A percentile compares a stretch with the other conserved stretches of the same genome.
These are phyloP conservation scores for Pinus tabuliformis DNA, from an alignment of 75 land plant species.

Conservation along the genomic window DNA sequence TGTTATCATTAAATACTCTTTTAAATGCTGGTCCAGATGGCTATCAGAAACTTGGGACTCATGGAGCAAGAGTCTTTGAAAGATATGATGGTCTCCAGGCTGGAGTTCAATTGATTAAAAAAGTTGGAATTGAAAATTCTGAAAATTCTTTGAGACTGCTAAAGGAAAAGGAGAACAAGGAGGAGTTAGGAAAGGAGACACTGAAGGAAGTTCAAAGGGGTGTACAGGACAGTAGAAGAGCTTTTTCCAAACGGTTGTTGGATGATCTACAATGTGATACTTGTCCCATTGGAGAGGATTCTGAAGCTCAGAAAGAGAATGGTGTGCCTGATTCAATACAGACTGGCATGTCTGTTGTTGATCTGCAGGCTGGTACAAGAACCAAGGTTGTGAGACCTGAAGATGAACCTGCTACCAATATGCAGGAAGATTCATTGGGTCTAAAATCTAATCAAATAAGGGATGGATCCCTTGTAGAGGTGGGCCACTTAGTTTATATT, in stretches of 20 bases:
- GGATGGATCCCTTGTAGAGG: slow-evolving; percentile 64
- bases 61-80: background rate
- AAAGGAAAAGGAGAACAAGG: background rate
- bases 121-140: background rate
- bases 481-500: background rate
- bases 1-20: slow-evolving; percentile 33
- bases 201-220: background rate
- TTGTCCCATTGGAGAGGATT: slow-evolving; percentile 7
- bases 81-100: background rate
- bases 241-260: background rate
- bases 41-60: slow-evolving; percentile 23
- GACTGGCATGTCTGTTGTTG: slow-evolving; percentile 11
- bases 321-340: slow-evolving; percentile 14
- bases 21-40: slow-evolving; percentile 48
- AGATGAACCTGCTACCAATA: slow-evolving; percentile 4
- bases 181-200: background rate
- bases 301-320: slow-evolving; percentile 6
- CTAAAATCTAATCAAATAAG: slow-evolving; percentile 22
- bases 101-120: background rate
- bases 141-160: background rate
- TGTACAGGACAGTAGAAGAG: background rate
- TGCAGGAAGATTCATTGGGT: background rate
- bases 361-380: slow-evolving; percentile 13
- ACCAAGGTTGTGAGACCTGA: background rate
- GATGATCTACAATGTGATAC: background rate